A percentile compares a stretch with the other conserved stretches of the same genome.
phyloP scores from a whole-genome alignment of 2,329 filamentous ascomycete genomes.

The Penicillium brevicompactum region DNA sequence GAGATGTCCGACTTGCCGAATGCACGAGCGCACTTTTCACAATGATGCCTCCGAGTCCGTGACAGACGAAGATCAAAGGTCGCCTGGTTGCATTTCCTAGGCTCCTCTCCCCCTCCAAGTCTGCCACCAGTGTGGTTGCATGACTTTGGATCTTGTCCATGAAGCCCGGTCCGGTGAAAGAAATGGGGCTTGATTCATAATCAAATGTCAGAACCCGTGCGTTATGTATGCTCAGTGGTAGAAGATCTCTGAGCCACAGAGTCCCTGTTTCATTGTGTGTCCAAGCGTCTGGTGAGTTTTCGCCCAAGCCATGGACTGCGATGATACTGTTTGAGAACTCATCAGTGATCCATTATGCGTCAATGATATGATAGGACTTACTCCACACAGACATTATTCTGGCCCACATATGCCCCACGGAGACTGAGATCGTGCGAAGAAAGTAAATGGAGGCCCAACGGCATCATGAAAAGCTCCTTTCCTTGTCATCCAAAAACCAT shows the following conservation, averaged over 20 bases:
- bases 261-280: conserved; percentile 2
- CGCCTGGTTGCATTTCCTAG: conserved; percentile 19
- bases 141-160: conserved; percentile 13
- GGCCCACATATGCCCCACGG: too few relatives aligned
- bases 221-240: neutral
- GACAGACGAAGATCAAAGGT: conserved; percentile 44
- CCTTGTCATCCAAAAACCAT: too few relatives aligned
- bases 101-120: conserved; percentile 34
- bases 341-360: too few relatives aligned
- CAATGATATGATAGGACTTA: too few relatives aligned
- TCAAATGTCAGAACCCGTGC: conserved; percentile 21
- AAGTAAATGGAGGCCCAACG: too few relatives aligned
- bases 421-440: too few relatives aligned
- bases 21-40: conserved; percentile 35
- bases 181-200: conserved; percentile 13
- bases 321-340: conserved; percentile 1
- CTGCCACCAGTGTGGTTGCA: conserved; percentile 34
- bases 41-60: conserved; percentile 42
- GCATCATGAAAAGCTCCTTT: too few relatives aligned
- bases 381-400: too few relatives aligned
- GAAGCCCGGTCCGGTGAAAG: conserved; percentile 2
- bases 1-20: conserved; percentile 6
- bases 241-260: conserved; percentile 8
- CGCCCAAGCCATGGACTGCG: conserved; percentile 5
- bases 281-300: conserved; percentile 3